phyloP scores from a whole-genome alignment of 2,329 filamentous ascomycete species.

The Penicillium paneum region DNA sequence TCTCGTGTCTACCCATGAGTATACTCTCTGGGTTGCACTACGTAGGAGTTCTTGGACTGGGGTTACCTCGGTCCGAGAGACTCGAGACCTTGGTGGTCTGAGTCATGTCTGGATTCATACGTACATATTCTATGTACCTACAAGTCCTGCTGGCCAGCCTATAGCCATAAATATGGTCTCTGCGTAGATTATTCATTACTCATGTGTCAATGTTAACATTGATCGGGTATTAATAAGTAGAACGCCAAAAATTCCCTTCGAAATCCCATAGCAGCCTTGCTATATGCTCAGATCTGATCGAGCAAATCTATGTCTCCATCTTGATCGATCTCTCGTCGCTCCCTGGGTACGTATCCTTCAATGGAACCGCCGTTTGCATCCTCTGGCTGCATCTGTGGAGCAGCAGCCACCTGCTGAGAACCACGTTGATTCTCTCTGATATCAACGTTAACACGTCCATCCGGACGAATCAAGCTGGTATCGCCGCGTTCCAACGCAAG shows the following conservation, averaged over 20 bases:
- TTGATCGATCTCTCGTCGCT: constrained; percentile 21
- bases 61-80: neutral
- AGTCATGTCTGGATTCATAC: constrained; percentile 2
- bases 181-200: constrained; percentile 19
- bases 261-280: constrained; percentile 18
- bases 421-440: constrained; percentile 34
- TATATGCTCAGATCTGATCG: constrained; percentile 34
- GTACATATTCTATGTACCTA: neutral
- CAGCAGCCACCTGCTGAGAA: constrained; percentile 15
- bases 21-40: constrained; percentile 12
- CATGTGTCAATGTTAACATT: constrained; percentile 10
- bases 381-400: constrained; percentile 35
- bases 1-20: constrained; percentile 23
- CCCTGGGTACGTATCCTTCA: constrained; percentile 41
- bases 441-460: constrained; percentile 33
- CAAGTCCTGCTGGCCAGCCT: constrained; percentile 4
- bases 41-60: constrained; percentile 22
- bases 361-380: constrained; percentile 40
- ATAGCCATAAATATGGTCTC: constrained; percentile 9
- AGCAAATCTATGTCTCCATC: constrained; percentile 51
- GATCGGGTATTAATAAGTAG: constrained; percentile 20
- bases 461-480: constrained; percentile 22
- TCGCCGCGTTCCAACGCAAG: constrained; percentile 40
- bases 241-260: constrained; percentile 12
- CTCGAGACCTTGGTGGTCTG: constrained; percentile 10